Base-by-base conservation (phyloP, 1,284 basidiomycete genomes). In the Lignosus rhinocerotis region DNA sequence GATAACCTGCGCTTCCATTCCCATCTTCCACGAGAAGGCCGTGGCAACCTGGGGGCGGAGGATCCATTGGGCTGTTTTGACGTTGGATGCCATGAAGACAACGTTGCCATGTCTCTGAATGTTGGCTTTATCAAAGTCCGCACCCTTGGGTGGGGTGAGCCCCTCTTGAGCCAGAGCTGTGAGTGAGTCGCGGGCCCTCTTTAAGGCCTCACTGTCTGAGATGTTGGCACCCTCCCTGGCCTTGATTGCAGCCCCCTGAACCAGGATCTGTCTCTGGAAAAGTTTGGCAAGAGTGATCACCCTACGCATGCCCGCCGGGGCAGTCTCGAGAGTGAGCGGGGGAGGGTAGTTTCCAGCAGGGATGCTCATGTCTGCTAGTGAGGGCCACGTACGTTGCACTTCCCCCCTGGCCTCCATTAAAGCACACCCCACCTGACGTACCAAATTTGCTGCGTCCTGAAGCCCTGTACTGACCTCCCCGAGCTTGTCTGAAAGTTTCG, bases 11-110 rank as follows among this genome's bases (percentile, higher is more conserved):
- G 52, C 55, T 0, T 17, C 16, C 31, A 44, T n/a, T 0, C 55
- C 55, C 54, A 61, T 53, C 51, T 51, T 51, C 25, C 36, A 16
- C 3, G 59, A 48, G 45, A 61, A 61, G 16, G 51, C 17, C 32
- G 33, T 49, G 17, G 50, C 48, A 2, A 56, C 48, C 1, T 48
- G 19, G 2, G 47, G 47, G 21, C 43, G 43, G 36, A 50, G 54
- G 12, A 56, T 5, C 54, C 54, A 56, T 1, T n/a, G 12, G 0
- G 54, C 54, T 33, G 19, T 42, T 3, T 36, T 42, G 3, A 1
- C 2, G 32, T 11, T 38, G 2, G 48, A 16, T 2, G 31, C 8
- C 0, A 48, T 56, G 47, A 45, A 45, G 45, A 56, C 55, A 1
- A 51, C 32, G 21, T 56, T 48, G 11, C 42, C 32, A 10, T 50